Conservation (phyloP, 208 protist genomes). For the Borovskyia barvae region DNA sequence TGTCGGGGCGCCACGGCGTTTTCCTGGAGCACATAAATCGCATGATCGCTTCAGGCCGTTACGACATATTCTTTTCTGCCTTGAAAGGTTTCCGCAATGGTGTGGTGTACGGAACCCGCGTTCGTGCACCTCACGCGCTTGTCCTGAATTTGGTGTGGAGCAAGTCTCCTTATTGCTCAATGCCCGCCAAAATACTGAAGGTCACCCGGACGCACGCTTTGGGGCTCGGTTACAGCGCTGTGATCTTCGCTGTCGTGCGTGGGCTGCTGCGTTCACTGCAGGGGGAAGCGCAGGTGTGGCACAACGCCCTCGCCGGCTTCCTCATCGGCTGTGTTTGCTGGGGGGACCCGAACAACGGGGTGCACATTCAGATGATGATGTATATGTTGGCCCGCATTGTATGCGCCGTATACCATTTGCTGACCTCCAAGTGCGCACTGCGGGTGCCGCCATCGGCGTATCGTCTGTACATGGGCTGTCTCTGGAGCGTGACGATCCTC, state of each 20-base stretch:
- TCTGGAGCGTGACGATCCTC: slow-evolving; percentile 76
- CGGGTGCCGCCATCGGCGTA: slow-evolving; percentile 34
- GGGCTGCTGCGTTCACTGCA: slow-evolving; percentile 34
- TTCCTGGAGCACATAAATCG: slow-evolving; percentile 40
- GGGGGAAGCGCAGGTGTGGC: slow-evolving; percentile 48
- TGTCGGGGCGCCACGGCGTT: slow-evolving; percentile 19
- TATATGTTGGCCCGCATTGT: slow-evolving; percentile 84
- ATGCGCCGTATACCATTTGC: slow-evolving; percentile 53
- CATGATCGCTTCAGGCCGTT: slow-evolving; percentile 67
- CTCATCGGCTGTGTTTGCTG: slow-evolving; percentile 69
- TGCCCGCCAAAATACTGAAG: slow-evolving; percentile 55
- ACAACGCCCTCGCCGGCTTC: slow-evolving; percentile 78
- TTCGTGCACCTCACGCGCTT: slow-evolving; percentile 85
- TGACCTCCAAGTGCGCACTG: slow-evolving; percentile 29
- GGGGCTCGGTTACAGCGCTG: slow-evolving; percentile 58
- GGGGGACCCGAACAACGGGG: slow-evolving; percentile 56
- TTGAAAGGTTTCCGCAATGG: slow-evolving; percentile 88
- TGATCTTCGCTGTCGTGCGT: slow-evolving; percentile 62
- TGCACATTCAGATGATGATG: slow-evolving; percentile 91
- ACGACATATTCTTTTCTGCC: slow-evolving; percentile 56
- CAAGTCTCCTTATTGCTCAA: slow-evolving; percentile 51
- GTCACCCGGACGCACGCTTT: slow-evolving; percentile 75
- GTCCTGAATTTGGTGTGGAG: slow-evolving; percentile 88
- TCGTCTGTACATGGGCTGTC: slow-evolving; percentile 56
- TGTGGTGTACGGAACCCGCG: slow-evolving; percentile 79